These are phyloP conservation scores for Primulina eburnea DNA, from an alignment of 257 asterid genomes.

Conservation along the genomic window DNA sequence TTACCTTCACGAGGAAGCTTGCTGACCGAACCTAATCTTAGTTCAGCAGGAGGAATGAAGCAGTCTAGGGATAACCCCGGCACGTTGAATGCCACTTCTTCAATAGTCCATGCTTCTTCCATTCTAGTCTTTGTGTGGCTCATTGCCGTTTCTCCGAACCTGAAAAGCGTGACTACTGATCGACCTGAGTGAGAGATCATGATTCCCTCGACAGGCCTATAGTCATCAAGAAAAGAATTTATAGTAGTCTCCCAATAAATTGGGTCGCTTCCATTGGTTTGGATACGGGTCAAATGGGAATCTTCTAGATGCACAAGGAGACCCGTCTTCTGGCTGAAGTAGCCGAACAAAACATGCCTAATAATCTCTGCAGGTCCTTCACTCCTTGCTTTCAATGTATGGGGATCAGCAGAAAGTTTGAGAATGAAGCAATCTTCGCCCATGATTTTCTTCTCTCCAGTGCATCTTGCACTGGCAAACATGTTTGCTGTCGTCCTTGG, in stretches of 20 bases:
- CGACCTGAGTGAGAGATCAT: constrained; percentile 59
- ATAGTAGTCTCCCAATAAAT: constrained; percentile 60
- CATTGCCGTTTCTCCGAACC: constrained; percentile 57
- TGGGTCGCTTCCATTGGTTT: constrained; percentile 42
- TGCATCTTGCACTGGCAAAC: constrained; percentile 52
- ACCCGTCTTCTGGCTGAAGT: constrained; percentile 58
- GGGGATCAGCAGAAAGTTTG: constrained; percentile 50
- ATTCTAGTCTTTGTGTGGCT: constrained; percentile 54
- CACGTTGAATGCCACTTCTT: constrained; percentile 21
- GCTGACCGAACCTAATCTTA: constrained; percentile 12
- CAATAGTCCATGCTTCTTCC: constrained; percentile 36
- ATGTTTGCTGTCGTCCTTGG: constrained; percentile 59
- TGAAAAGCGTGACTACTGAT: constrained; percentile 48
- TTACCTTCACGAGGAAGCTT: constrained; percentile 17
- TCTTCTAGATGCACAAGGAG: constrained; percentile 54
- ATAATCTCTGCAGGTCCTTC: constrained; percentile 62
- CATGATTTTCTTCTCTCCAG: constrained; percentile 48
- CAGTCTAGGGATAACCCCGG: constrained; percentile 22
- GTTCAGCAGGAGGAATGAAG: constrained; percentile 22
- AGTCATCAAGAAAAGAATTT: constrained; percentile 49
- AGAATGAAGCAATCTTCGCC: constrained; percentile 58
- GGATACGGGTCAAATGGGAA: constrained; percentile 53
- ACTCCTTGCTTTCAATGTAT: constrained; percentile 44
- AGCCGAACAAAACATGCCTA: constrained; percentile 49
- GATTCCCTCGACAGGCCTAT: constrained; percentile 47